Percentiles rank a stretch among this genome's conserved stretches.
Conservation (phyloP, 2,329 filamentous ascomycete species). For the Xylaria sp. region DNA sequence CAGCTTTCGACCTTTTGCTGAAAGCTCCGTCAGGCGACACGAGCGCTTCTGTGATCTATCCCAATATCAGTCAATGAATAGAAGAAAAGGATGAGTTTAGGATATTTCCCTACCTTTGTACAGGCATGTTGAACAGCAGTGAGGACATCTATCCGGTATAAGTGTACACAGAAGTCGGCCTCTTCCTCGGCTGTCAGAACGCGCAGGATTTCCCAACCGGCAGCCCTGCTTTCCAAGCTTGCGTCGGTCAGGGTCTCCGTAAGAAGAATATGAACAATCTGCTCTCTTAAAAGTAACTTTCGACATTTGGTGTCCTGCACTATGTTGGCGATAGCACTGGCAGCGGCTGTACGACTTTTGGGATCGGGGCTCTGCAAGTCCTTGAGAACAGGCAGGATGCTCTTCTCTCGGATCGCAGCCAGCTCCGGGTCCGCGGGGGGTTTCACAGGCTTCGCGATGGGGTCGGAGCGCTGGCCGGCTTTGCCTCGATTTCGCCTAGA, state of each 20-base stretch:
- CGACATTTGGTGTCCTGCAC: constrained; percentile 71
- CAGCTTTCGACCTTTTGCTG: constrained; percentile 61
- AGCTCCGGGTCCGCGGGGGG: constrained; percentile 72
- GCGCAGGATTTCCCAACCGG: constrained; percentile 74
- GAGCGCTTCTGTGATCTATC: constrained; percentile 59
- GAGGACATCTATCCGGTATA: constrained; percentile 70
- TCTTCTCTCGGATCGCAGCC: constrained; percentile 69
- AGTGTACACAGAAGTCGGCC: constrained; percentile 72
- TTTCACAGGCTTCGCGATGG: constrained; percentile 68
- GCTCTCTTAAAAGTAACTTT: constrained; percentile 73
- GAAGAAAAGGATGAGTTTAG: constrained; percentile 7
- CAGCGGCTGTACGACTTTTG: constrained; percentile 68
- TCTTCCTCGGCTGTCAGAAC: constrained; percentile 72
- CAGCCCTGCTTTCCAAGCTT: constrained; percentile 70
- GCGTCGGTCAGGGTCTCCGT: constrained; percentile 73
- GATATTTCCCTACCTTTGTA: constrained; percentile 58
- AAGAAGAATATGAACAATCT: constrained; percentile 71
- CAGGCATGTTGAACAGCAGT: constrained; percentile 69
- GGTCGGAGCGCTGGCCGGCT: constrained; percentile 62
- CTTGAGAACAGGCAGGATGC: constrained; percentile 71
- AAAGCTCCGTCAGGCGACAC: constrained; percentile 55
- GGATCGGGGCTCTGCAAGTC: constrained; percentile 69
- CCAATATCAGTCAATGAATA: constrained; percentile 8
- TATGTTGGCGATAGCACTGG: constrained; percentile 69
- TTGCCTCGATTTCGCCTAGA: constrained; percentile 65